Evolutionary conservation across 345 rosid genomes (phyloP), one percentile per base, ranked within the genome.

Genomic region (Salix brachista): DNA sequence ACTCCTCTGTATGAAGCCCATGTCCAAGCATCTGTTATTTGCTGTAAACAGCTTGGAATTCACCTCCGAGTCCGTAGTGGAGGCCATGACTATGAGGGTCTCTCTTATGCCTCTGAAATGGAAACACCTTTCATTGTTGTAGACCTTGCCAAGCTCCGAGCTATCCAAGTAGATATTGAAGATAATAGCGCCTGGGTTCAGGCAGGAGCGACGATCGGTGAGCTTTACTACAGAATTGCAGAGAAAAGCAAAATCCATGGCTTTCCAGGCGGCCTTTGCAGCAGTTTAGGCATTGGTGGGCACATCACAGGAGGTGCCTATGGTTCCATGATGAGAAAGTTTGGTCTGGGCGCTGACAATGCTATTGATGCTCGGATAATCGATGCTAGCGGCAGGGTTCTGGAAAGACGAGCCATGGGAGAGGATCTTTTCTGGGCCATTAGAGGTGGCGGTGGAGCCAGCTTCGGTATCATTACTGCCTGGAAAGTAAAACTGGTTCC

Each of bases 1-100:
- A 81, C 84, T 1, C 84, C 84, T 16, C 32, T 70, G 25, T 73
- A 61, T 12, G 84, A 77, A 73, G 62, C 80, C 67, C 84, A 81
- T 28, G 28, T 81, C 80, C 84, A 77, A 25, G 71, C 80, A 28
- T 56, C 84, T 5, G 84, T 81, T 64, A 61, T 64, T 12, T 81
- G 84, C 64, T 48, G 78, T 4, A 77, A 73, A 8, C 26, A 41
- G 28, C 78, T 81, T 2, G 78, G 75, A 23, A 73, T 81, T 32
- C 75, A 77, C 50, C 75, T 73, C 11, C 12, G 78, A 17, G 30
- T 81, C 37, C 84, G 84, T 0, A 81, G 84, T 14, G 82, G 82
- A 1, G 81, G 81, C 34, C 81, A 79, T 69, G 78, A 79, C 21
- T 74, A 79, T 10, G 82, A 79, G 25, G 82, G 78, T 54, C 65